A percentile compares a stretch with the other conserved stretches of the same genome.
Conservation (phyloP, 495 filamentous ascomycete species). For the Talaromyces stipitatus region DNA sequence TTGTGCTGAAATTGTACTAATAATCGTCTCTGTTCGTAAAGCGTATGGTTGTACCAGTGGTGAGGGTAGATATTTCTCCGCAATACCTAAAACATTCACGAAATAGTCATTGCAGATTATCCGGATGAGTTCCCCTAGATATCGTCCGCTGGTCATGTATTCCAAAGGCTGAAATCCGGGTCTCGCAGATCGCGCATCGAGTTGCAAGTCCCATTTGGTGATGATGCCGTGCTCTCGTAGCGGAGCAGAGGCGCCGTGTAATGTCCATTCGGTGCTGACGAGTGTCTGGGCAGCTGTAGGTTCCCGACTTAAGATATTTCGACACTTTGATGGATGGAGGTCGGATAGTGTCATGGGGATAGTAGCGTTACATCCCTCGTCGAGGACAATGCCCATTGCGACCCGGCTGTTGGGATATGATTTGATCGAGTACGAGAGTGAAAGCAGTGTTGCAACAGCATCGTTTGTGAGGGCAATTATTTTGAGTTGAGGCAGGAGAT, state of each 20-base stretch:
- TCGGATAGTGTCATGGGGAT: slow-evolving; percentile 59
- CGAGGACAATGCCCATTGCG: slow-evolving; percentile 74
- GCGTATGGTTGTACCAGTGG: slow-evolving; percentile 50
- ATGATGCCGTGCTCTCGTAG: slow-evolving; percentile 54
- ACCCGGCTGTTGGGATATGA: slow-evolving; percentile 62
- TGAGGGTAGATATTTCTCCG: slow-evolving; percentile 39
- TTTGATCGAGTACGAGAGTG: slow-evolving; percentile 59
- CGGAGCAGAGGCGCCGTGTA: slow-evolving; percentile 61
- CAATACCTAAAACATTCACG: slow-evolving; percentile 27
- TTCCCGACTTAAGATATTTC: slow-evolving; percentile 26
- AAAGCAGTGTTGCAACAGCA: slow-evolving; percentile 70
- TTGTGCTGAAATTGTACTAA: slow-evolving; percentile 47
- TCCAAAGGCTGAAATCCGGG: slow-evolving; percentile 83
- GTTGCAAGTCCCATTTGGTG: slow-evolving; percentile 61
- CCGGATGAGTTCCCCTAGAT: slow-evolving; percentile 73
- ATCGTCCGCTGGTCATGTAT: slow-evolving; percentile 79
- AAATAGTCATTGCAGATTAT: slow-evolving; percentile 64
- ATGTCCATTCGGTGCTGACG: slow-evolving; percentile 84
- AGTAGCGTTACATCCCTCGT: slow-evolving; percentile 78
- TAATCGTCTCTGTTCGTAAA: slow-evolving; percentile 62
- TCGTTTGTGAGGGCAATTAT: slow-evolving; percentile 82
- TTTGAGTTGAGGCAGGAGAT: slow-evolving; percentile 54
- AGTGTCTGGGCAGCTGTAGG: slow-evolving; percentile 52
- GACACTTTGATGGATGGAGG: slow-evolving; percentile 56
- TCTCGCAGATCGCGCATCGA: slow-evolving; percentile 57